phyloP scores from a whole-genome alignment of 768 basidiomycete genomes.

The Lentinula raphanica region DNA sequence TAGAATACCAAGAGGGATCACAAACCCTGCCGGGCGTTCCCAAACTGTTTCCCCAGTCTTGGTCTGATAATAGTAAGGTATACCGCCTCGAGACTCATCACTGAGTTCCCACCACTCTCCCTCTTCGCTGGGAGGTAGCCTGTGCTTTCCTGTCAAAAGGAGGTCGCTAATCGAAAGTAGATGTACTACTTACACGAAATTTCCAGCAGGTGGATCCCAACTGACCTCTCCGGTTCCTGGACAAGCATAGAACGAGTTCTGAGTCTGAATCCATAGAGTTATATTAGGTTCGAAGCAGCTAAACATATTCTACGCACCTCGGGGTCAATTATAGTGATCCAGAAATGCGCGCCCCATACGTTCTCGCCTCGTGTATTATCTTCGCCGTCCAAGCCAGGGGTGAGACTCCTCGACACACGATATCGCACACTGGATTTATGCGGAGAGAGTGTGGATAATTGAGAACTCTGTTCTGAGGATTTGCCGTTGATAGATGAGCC shows the following conservation, averaged over 20 bases:
- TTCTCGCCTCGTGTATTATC: conserved; percentile 76
- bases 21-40: conserved; percentile 85
- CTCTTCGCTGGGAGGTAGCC: conserved; percentile 74
- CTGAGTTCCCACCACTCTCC: conserved; percentile 97
- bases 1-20: conserved; percentile 85
- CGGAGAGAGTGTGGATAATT: conserved; percentile 7
- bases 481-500: conserved; percentile 4
- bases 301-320: conserved; percentile 48
- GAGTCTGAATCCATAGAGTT: conserved; percentile 32
- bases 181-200: conserved; percentile 67
- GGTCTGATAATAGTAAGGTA: conserved; percentile 93
- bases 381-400: conserved; percentile 29
- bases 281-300: conserved; percentile 6
- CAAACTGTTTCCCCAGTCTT: conserved; percentile 88
- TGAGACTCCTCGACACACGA: conserved; percentile 4
- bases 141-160: conserved; percentile 23
- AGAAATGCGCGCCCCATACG: conserved; percentile 87
- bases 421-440: conserved; percentile 17
- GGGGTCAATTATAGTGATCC: conserved; percentile 91
- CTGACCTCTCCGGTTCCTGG: conserved; percentile 88
- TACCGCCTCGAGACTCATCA: conserved; percentile 76
- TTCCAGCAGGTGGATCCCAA: conserved; percentile 89
- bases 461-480: not conserved
- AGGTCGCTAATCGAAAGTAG: conserved; percentile 16
- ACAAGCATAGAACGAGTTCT: conserved; percentile 83